Conservation (phyloP, 345 rosid genomes). For the Populus ilicifolia region DNA sequence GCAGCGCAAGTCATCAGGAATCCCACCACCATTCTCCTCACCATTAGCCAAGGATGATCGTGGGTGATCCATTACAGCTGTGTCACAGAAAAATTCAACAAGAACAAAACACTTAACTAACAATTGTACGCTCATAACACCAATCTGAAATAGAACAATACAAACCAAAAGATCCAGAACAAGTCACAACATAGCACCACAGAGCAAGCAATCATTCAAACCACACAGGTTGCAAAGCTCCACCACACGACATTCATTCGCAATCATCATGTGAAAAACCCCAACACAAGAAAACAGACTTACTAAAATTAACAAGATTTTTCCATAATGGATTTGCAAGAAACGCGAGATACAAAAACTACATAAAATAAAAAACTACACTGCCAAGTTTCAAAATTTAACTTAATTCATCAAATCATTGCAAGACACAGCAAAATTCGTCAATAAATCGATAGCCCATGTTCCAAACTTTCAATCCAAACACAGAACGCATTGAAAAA, state of each 20-base stretch:
- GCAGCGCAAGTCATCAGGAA: slow-evolving; percentile 91
- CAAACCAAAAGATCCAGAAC: neutral
- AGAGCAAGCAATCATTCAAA: neutral
- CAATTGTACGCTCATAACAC: neutral
- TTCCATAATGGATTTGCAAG: neutral
- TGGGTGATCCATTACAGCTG: slow-evolving; percentile 41
- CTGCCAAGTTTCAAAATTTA: neutral
- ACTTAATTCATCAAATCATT: neutral
- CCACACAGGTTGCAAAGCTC: neutral
- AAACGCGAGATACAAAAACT: neutral
- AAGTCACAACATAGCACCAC: neutral
- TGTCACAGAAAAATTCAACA: neutral
- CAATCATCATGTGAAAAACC: neutral
- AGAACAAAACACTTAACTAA: neutral
- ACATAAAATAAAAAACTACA: neutral
- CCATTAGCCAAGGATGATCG: slow-evolving; percentile 53
- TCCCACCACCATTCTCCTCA: slow-evolving; percentile 65
- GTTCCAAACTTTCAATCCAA: neutral
- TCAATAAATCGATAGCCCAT: neutral
- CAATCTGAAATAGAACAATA: slow-evolving; percentile 5
- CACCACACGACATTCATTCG: neutral
- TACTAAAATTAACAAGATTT: neutral
- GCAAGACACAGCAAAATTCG: neutral
- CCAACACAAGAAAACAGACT: neutral
- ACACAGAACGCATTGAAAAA: neutral